Conservation (phyloP, 495 filamentous ascomycete genomes). For the Penicillium salamii region DNA sequence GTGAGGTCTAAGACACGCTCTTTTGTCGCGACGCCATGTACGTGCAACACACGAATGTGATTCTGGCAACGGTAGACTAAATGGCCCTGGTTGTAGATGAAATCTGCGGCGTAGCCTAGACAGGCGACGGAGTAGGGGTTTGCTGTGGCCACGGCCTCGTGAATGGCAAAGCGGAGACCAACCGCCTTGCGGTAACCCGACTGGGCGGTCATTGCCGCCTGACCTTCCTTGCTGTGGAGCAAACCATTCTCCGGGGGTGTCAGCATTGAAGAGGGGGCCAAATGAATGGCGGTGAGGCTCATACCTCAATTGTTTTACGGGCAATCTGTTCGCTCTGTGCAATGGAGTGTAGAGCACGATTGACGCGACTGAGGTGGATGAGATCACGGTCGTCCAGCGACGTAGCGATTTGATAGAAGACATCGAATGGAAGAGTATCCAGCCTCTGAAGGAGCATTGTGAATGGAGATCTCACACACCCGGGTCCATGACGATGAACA, state of each 20-base stretch:
- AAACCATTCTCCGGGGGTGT: slow-evolving; percentile 46
- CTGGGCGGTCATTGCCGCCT: slow-evolving; percentile 41
- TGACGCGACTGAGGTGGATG: slow-evolving; percentile 46
- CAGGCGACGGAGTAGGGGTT: slow-evolving; percentile 59
- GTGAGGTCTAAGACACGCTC: slow-evolving; percentile 61
- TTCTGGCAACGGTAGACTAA: slow-evolving; percentile 58
- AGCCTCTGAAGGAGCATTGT: slow-evolving; percentile 19
- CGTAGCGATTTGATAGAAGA: slow-evolving; percentile 55
- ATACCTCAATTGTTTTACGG: slow-evolving; percentile 57
- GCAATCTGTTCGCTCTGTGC: slow-evolving; percentile 61
- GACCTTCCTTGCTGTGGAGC: slow-evolving; percentile 56
- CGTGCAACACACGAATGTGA: slow-evolving; percentile 61
- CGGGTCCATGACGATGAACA: too few species aligned
- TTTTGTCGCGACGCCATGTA: slow-evolving; percentile 46
- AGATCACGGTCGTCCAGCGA: slow-evolving; percentile 43
- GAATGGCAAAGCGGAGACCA: slow-evolving; percentile 56
- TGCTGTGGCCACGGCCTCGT: slow-evolving; percentile 59
- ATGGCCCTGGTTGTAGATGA: slow-evolving; percentile 60
- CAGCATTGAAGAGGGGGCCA: slow-evolving; percentile 7
- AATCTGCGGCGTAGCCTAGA: slow-evolving; percentile 58
- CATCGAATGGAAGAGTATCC: slow-evolving; percentile 58
- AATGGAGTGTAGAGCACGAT: slow-evolving; percentile 50
- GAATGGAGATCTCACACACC: too few species aligned
- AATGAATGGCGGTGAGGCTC: not conserved
- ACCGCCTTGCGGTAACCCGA: slow-evolving; percentile 55